Conservation (phyloP, 352 stramenopile species). For the Peronospora destructor region DNA sequence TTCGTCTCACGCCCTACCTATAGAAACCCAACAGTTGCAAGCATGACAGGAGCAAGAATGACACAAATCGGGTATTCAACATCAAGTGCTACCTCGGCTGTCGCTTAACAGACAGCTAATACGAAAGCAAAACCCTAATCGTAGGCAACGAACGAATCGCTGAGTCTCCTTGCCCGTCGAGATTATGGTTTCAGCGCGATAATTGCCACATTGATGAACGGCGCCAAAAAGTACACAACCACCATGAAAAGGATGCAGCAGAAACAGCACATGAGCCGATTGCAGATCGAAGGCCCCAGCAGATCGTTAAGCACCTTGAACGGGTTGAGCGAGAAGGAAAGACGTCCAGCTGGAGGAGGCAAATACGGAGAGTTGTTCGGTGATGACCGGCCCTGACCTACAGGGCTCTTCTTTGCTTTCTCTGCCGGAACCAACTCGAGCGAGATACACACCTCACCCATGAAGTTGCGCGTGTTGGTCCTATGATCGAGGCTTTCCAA, state of each 20-base stretch:
- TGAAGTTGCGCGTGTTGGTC: conserved; percentile 71
- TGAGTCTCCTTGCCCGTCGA: background rate
- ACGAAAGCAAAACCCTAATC: conserved; percentile 5
- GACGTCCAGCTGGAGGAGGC: conserved; percentile 79
- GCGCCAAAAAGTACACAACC: conserved; percentile 79
- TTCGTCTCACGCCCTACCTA: conserved; percentile 12
- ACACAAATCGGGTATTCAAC: conserved; percentile 14
- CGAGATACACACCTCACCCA: conserved; percentile 84
- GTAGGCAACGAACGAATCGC: conserved; percentile 1
- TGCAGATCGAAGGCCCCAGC: conserved; percentile 81
- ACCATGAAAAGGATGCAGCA: conserved; percentile 84
- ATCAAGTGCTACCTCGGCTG: conserved; percentile 16
- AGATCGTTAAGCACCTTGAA: conserved; percentile 87
- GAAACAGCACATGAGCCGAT: conserved; percentile 77
- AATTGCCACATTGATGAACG: conserved; percentile 81
- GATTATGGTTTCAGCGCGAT: conserved; percentile 50
- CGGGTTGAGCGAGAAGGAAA: conserved; percentile 89
- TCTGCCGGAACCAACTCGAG: conserved; percentile 86
- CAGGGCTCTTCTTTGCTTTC: conserved; percentile 64
- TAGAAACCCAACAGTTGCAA: conserved; percentile 15
- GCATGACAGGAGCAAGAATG: conserved; percentile 1
- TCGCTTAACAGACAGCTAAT: conserved; percentile 7
- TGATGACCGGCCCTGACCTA: conserved; percentile 78
- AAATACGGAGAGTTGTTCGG: conserved; percentile 92
- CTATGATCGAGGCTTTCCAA: conserved; percentile 77